Percentiles rank a stretch among this genome's conserved stretches.
Evolutionary conservation across 371 early-diverging fungal species (phyloP).

Genomic region (Dinochytrium kinnereticum): DNA sequence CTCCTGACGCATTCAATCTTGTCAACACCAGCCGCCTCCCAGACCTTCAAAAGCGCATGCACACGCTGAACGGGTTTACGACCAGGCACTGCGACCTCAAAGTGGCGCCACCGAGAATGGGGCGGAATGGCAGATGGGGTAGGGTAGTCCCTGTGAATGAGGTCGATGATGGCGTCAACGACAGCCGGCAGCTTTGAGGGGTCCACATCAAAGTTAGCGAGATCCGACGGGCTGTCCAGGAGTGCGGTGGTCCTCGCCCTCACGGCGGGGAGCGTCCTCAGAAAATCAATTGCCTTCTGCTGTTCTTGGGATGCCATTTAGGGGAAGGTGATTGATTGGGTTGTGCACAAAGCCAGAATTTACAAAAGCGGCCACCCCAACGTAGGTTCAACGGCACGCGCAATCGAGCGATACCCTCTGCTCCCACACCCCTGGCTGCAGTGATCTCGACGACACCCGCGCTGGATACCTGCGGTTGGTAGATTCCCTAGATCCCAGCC

Average conservation of each 20-base stretch:
- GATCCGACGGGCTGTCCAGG: conserved; percentile 64
- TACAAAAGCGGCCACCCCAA: too few species aligned
- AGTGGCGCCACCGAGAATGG: conserved; percentile 90
- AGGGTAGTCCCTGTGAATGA: conserved; percentile 78
- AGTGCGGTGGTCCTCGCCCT: conserved; percentile 74
- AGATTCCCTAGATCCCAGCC: too few species aligned
- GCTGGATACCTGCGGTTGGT: too few species aligned
- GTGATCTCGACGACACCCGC: too few species aligned
- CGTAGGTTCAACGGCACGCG: too few species aligned
- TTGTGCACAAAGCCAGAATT: too few species aligned
- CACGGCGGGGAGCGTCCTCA: conserved; percentile 77
- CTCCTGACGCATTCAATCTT: conserved; percentile 45
- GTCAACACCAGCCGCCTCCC: conserved; percentile 22
- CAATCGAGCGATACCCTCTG: too few species aligned
- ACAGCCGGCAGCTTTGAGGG: conserved; percentile 64
- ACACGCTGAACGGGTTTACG: conserved; percentile 50
- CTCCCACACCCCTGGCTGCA: too few species aligned
- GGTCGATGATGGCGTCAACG: conserved; percentile 66
- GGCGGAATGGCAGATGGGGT: conserved; percentile 71
- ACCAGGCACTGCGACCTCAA: conserved; percentile 57
- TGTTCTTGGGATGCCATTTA: too few species aligned
- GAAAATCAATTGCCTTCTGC: conserved; percentile 40
- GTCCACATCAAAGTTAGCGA: conserved; percentile 73
- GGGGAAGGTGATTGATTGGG: too few species aligned
- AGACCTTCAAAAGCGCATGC: conserved; percentile 50